Conservation (phyloP, 2,329 filamentous ascomycete species). For the Neoascochyta sp. region DNA sequence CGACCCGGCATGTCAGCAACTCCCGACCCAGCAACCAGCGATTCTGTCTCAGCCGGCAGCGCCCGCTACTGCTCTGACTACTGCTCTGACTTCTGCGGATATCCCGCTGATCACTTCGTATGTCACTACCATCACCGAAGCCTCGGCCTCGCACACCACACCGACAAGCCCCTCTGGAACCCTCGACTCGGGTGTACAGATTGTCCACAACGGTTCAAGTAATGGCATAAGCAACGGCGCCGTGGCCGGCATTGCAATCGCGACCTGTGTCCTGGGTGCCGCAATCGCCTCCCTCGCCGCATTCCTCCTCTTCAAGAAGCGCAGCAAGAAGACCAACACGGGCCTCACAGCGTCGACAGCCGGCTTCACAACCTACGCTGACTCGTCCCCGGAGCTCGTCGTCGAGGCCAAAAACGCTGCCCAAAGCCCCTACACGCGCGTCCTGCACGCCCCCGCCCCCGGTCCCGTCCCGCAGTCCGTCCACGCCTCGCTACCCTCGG, state of each 20-base stretch:
- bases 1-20: too few relatives aligned
- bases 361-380: slow-evolving; percentile 14
- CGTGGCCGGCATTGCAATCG: slow-evolving; percentile 7
- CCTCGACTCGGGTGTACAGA: too few relatives aligned
- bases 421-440: slow-evolving; percentile 22
- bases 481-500: slow-evolving; percentile 13
- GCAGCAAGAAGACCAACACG: slow-evolving; percentile 8
- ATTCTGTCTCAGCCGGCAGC: too few relatives aligned
- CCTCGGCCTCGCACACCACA: too few relatives aligned
- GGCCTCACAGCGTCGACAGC: slow-evolving; percentile 4
- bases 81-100: too few relatives aligned
- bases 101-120: too few relatives aligned
- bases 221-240: slow-evolving; percentile 5
- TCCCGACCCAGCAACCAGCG: too few relatives aligned
- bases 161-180: too few relatives aligned
- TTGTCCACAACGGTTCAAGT: too few relatives aligned
- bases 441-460: slow-evolving; percentile 22
- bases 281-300: slow-evolving; percentile 26
- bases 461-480: slow-evolving; percentile 6
- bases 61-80: too few relatives aligned
- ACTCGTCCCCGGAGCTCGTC: slow-evolving; percentile 23
- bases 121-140: too few relatives aligned
- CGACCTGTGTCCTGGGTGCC: slow-evolving; percentile 20
- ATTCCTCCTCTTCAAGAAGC: slow-evolving; percentile 30
- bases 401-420: slow-evolving; percentile 20